A percentile compares a stretch with the other conserved stretches of the same genome.
phyloP scores from a whole-genome alignment of 2,329 filamentous ascomycete genomes.

The Aspergillus texensis region DNA sequence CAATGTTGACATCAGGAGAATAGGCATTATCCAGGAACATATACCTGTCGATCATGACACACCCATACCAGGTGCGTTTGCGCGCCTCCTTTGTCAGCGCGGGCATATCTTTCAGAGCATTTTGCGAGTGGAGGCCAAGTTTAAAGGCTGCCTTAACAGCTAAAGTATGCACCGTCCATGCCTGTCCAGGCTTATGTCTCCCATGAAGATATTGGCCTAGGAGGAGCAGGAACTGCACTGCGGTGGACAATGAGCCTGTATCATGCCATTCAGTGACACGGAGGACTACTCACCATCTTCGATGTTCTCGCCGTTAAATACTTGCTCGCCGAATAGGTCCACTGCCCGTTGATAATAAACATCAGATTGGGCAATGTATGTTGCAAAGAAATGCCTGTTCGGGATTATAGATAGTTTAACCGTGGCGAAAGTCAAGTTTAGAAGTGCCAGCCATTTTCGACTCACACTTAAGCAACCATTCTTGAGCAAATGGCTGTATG shows the following conservation, averaged over 20 bases:
- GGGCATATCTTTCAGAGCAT: not conserved
- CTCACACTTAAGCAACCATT: conserved; percentile 27
- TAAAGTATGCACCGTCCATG: not conserved
- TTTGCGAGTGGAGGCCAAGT: not conserved
- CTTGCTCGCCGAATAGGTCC: not conserved
- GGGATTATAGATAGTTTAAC: not conserved
- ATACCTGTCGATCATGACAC: conserved; percentile 51
- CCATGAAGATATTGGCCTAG: not conserved
- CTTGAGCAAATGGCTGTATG: conserved; percentile 24
- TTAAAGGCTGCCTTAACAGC: not conserved
- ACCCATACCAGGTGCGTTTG: conserved; percentile 55
- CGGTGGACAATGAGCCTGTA: not conserved
- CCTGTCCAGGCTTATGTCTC: not conserved
- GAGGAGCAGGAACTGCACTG: not conserved
- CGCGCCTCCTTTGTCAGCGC: not conserved
- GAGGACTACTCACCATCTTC: not conserved
- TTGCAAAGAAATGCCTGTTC: not conserved
- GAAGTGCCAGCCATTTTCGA: conserved; percentile 34
- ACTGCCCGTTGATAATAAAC: not conserved
- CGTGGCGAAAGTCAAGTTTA: conserved; percentile 37
- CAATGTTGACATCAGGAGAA: not conserved
- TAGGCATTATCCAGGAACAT: not conserved
- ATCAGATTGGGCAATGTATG: not conserved
- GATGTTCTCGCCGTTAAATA: not conserved
- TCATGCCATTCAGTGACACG: not conserved